phyloP scores from a whole-genome alignment of 805 yeast species.

The Candida odintsovae region DNA sequence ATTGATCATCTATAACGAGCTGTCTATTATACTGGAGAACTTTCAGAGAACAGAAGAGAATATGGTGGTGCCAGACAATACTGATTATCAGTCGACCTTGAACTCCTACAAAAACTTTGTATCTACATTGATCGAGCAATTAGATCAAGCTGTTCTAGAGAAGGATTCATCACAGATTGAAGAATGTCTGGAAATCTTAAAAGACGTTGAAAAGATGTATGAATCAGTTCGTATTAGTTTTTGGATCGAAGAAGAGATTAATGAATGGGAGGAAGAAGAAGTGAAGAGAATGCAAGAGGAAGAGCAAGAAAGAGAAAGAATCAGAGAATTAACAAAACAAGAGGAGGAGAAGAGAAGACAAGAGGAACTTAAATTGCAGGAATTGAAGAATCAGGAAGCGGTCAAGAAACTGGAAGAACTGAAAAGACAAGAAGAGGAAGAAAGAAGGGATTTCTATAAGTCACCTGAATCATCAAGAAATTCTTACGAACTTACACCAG shows the following conservation, averaged over 20 bases:
- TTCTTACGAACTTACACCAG: not conserved
- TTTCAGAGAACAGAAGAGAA: slow-evolving; percentile 18
- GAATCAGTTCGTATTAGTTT: slow-evolving; percentile 42
- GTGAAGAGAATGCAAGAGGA: slow-evolving; percentile 11
- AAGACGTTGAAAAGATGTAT: slow-evolving; percentile 71
- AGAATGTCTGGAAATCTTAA: slow-evolving; percentile 62
- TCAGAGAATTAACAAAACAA: slow-evolving; percentile 3
- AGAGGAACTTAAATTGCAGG: slow-evolving; percentile 4
- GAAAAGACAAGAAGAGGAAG: not conserved
- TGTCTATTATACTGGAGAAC: slow-evolving; percentile 36
- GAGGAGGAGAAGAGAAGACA: slow-evolving; percentile 1
- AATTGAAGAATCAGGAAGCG: not conserved
- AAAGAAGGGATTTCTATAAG: slow-evolving; percentile 5
- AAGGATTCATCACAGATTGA: slow-evolving; percentile 53
- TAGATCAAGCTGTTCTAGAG: slow-evolving; percentile 45
- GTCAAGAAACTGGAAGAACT: not conserved
- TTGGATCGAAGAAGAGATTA: slow-evolving; percentile 25
- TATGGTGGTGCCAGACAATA: slow-evolving; percentile 18
- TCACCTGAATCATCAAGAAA: slow-evolving; percentile 7
- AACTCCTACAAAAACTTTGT: slow-evolving; percentile 54
- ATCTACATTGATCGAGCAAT: slow-evolving; percentile 48
- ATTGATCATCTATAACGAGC: slow-evolving; percentile 57
- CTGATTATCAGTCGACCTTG: slow-evolving; percentile 37
- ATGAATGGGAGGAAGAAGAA: slow-evolving; percentile 20
- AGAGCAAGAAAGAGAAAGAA: slow-evolving; percentile 4